Percentiles rank a stretch among this genome's conserved stretches.
Evolutionary conservation across 805 yeast genomes (phyloP).

Genomic region (Diddensiella caesifluorescens): DNA sequence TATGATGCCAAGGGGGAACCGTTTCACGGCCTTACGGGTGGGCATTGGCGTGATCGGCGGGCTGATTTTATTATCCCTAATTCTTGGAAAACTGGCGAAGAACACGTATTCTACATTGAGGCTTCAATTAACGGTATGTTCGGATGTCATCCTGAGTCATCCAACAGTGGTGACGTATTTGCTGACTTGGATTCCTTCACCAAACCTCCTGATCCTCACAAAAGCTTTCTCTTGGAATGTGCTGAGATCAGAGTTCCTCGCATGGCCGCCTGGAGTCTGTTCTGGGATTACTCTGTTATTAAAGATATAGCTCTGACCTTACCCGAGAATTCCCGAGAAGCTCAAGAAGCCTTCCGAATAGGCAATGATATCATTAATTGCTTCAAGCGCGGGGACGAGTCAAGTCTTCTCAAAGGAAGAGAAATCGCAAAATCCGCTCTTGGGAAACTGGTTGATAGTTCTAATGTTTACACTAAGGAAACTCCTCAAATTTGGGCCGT

Average conservation of each 20-base stretch:
- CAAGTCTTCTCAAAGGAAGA: slow-evolving; percentile 56
- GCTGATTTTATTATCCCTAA: slow-evolving; percentile 64
- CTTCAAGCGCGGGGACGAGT: slow-evolving; percentile 60
- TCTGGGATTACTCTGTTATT: neutral
- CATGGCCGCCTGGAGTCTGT: neutral
- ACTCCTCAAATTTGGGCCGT: slow-evolving; percentile 74
- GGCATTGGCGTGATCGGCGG: slow-evolving; percentile 74
- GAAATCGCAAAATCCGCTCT: slow-evolving; percentile 54
- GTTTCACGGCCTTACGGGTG: slow-evolving; percentile 80
- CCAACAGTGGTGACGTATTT: slow-evolving; percentile 56
- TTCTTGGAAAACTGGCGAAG: slow-evolving; percentile 42
- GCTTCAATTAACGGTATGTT: slow-evolving; percentile 94
- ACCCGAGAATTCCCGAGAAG: slow-evolving; percentile 70
- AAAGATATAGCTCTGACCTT: slow-evolving; percentile 49
- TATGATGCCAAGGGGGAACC: slow-evolving; percentile 66
- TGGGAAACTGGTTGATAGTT: slow-evolving; percentile 59
- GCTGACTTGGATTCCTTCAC: slow-evolving; percentile 54
- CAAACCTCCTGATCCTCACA: neutral
- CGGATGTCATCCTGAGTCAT: slow-evolving; percentile 68
- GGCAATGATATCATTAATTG: slow-evolving; percentile 76
- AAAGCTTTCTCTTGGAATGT: neutral
- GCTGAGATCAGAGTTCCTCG: neutral
- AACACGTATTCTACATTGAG: slow-evolving; percentile 73
- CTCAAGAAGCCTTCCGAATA: slow-evolving; percentile 71
- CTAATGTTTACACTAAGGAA: slow-evolving; percentile 52